phyloP scores from a whole-genome alignment of 2,329 filamentous ascomycete species.

The Botrytis sinoallii region DNA sequence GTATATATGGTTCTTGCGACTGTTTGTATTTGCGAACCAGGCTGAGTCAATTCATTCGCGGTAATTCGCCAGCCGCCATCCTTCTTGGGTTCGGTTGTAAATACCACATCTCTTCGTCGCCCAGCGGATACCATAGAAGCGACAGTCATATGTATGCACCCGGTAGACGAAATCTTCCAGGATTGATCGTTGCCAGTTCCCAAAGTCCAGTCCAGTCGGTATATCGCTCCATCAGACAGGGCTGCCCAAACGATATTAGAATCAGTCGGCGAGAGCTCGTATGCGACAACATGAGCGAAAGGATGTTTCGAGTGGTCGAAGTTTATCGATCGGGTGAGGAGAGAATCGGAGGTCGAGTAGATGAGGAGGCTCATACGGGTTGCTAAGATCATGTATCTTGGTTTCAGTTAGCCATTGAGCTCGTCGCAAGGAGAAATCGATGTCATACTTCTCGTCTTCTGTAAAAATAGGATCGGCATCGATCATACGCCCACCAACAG shows the following conservation, averaged over 20 bases:
- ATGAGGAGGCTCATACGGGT: slow-evolving; percentile 75
- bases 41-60: slow-evolving; percentile 38
- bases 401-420: slow-evolving; percentile 23
- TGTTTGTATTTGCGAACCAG: slow-evolving; percentile 32
- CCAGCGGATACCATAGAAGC: slow-evolving; percentile 38
- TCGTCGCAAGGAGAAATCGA: slow-evolving; percentile 17
- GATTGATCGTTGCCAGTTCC: slow-evolving; percentile 43
- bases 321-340: slow-evolving; percentile 70
- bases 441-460: slow-evolving; percentile 55
- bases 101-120: slow-evolving; percentile 38
- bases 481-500: slow-evolving; percentile 63
- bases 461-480: slow-evolving; percentile 63
- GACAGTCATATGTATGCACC: slow-evolving; percentile 38
- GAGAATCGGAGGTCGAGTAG: slow-evolving; percentile 77
- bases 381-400: slow-evolving; percentile 67
- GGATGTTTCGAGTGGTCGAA: slow-evolving; percentile 30
- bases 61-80: slow-evolving; percentile 37
- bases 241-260: slow-evolving; percentile 57
- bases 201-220: slow-evolving; percentile 56
- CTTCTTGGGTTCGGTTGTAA: slow-evolving; percentile 37
- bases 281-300: slow-evolving; percentile 39
- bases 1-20: slow-evolving; percentile 43
- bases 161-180: slow-evolving; percentile 41
- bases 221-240: slow-evolving; percentile 55
- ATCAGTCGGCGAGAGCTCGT: slow-evolving; percentile 43